Evolutionary conservation across 2,329 filamentous ascomycete species (phyloP).

Genomic region (Cordyceps militaris): DNA sequence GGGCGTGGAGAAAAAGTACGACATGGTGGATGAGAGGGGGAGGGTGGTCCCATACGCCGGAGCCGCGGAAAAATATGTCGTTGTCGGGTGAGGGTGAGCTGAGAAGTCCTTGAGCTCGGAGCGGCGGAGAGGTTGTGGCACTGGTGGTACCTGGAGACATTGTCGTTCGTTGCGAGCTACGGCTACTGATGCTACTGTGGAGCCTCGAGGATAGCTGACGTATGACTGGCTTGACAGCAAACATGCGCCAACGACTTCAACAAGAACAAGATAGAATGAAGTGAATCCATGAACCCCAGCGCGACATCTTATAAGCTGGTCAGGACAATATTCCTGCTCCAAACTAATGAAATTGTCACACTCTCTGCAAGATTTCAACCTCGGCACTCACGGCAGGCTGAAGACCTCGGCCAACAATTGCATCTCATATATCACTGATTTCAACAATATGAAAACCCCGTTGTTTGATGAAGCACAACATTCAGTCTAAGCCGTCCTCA

Average conservation of each 20-base stretch:
- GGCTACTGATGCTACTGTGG: conserved; percentile 7
- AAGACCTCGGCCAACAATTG: no score
- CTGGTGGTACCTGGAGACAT: background rate
- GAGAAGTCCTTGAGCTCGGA: background rate
- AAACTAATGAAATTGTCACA: no score
- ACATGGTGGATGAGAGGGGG: conserved; percentile 51
- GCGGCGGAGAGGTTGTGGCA: background rate
- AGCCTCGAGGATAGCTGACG: conserved; percentile 9
- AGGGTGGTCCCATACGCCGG: background rate
- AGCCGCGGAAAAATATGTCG: no score
- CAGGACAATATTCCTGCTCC: background rate
- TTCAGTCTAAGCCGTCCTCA: background rate
- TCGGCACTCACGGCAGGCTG: no score
- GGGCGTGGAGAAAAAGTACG: conserved; percentile 95
- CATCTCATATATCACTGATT: background rate
- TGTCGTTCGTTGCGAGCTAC: conserved; percentile 6
- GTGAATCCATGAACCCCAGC: background rate
- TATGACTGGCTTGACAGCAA: conserved; percentile 1
- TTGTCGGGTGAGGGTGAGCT: background rate
- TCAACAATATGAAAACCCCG: no score
- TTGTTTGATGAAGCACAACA: background rate
- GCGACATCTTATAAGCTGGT: background rate
- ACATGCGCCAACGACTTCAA: background rate
- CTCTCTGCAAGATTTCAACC: no score
- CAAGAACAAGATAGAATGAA: no score